Evolutionary conservation across 148 eudicot genomes (phyloP).

Genomic region (Chenopodium formosanum): DNA sequence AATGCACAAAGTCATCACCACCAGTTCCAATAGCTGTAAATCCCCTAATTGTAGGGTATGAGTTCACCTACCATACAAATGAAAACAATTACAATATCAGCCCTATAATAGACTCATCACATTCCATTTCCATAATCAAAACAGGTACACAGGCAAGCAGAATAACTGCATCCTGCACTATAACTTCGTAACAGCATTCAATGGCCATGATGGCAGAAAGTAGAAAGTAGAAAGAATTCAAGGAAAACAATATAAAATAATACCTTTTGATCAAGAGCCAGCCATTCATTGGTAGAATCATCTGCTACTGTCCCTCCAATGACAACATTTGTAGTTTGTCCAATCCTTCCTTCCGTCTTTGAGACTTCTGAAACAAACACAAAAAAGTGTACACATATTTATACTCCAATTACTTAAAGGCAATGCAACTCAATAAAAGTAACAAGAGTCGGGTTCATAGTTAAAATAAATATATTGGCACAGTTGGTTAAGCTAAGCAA

Average conservation of each 20-base stretch:
- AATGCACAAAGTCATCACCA: constrained; percentile 93
- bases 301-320: constrained; percentile 92
- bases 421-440: not conserved
- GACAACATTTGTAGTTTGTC: constrained; percentile 88
- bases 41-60: constrained; percentile 85
- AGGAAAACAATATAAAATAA: not conserved
- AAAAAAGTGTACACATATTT: not conserved
- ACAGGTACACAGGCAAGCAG: not conserved
- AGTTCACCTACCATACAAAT: constrained; percentile 53
- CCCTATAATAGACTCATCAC: not conserved
- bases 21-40: constrained; percentile 96
- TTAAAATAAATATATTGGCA: not conserved
- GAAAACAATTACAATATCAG: not conserved
- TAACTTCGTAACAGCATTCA: not conserved
- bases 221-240: not conserved
- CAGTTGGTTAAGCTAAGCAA: not conserved
- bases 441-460: not conserved
- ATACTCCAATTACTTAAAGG: not conserved
- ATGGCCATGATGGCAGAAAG: not conserved
- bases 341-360: constrained; percentile 87
- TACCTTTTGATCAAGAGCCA: constrained; percentile 83
- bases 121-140: not conserved
- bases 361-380: constrained; percentile 72
- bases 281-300: constrained; percentile 85
- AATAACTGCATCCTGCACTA: not conserved